Evolutionary conservation across 169 alveolate genomes (phyloP).

Genomic region (Cryptosporidium muris): DNA sequence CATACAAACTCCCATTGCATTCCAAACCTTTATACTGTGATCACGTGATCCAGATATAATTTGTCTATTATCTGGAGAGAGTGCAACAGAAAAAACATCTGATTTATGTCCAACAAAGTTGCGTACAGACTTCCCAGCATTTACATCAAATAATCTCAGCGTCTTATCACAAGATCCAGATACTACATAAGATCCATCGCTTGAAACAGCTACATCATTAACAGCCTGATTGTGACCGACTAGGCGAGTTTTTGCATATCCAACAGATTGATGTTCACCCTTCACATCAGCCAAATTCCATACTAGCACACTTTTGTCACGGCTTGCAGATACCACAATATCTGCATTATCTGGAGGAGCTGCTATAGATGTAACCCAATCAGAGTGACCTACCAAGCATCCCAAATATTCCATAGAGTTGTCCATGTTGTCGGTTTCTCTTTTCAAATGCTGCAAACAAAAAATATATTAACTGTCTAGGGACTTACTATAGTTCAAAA

Average conservation of each 20-base stretch:
- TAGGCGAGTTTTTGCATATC: constrained; percentile 83
- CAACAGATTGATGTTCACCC: constrained; percentile 80
- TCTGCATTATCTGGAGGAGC: constrained; percentile 89
- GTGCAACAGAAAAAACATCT: constrained; percentile 95
- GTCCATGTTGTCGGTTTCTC: constrained; percentile 15
- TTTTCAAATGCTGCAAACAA: background rate
- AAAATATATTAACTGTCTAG: no score
- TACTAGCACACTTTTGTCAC: constrained; percentile 85
- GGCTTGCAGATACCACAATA: constrained; percentile 91
- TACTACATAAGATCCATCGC: constrained; percentile 92
- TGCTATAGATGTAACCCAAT: constrained; percentile 94
- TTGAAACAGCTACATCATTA: constrained; percentile 91
- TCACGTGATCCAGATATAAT: constrained; percentile 98
- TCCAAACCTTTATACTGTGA: constrained; percentile 95
- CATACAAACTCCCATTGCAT: constrained; percentile 97
- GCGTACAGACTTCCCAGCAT: constrained; percentile 89
- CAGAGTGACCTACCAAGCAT: constrained; percentile 85
- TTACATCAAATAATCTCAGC: constrained; percentile 92
- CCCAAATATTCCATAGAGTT: constrained; percentile 64
- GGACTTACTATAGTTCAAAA: no score
- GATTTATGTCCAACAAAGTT: constrained; percentile 92
- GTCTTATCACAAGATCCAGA: constrained; percentile 95
- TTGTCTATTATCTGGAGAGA: constrained; percentile 98
- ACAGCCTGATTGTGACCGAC: constrained; percentile 93
- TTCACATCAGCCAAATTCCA: constrained; percentile 84